phyloP scores from a whole-genome alignment of 768 basidiomycete genomes.

The Rubroboletus pulcherrimus region DNA sequence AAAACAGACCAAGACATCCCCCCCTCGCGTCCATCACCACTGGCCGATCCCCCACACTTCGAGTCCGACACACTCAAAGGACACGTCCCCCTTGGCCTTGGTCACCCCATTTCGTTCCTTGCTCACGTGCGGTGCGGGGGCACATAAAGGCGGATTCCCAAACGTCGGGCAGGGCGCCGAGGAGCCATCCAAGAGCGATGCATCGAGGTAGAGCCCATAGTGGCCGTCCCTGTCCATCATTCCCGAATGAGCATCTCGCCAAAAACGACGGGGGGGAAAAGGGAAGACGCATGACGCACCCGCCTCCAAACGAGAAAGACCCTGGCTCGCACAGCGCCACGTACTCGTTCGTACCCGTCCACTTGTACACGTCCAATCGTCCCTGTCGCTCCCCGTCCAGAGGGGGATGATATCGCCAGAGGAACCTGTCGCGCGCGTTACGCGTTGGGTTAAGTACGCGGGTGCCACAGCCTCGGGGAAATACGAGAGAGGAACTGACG shows the following conservation, averaged over 20 bases:
- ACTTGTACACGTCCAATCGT: slow-evolving; percentile 61
- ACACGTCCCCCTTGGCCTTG: slow-evolving; percentile 38
- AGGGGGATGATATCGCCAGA: slow-evolving; percentile 59
- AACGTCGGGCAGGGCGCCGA: slow-evolving; percentile 85
- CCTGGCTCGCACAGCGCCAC: slow-evolving; percentile 80
- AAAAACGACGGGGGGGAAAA: background rate
- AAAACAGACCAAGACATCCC: no score
- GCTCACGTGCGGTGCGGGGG: slow-evolving; percentile 11
- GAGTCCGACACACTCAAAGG: slow-evolving; percentile 89
- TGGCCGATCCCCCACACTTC: slow-evolving; percentile 81
- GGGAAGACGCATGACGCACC: slow-evolving; percentile 48
- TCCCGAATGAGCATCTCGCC: background rate
- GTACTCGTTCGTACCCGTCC: slow-evolving; percentile 90
- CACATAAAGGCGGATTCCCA: slow-evolving; percentile 79
- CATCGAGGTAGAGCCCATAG: slow-evolving; percentile 87
- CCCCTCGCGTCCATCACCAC: background rate
- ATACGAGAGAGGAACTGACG: slow-evolving; percentile 24
- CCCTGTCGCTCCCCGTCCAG: slow-evolving; percentile 17
- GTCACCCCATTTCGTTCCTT: slow-evolving; percentile 21
- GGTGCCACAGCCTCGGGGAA: background rate
- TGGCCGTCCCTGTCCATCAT: slow-evolving; percentile 60
- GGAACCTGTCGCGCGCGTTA: slow-evolving; percentile 49
- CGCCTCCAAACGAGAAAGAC: slow-evolving; percentile 88
- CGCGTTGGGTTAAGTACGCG: background rate
- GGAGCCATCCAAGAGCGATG: slow-evolving; percentile 75